A percentile compares a stretch with the other conserved stretches of the same genome.
These are phyloP conservation scores for Pochonia chlamydosporia DNA, from an alignment of 2,329 filamentous ascomycete species.

Conservation along the genomic window DNA sequence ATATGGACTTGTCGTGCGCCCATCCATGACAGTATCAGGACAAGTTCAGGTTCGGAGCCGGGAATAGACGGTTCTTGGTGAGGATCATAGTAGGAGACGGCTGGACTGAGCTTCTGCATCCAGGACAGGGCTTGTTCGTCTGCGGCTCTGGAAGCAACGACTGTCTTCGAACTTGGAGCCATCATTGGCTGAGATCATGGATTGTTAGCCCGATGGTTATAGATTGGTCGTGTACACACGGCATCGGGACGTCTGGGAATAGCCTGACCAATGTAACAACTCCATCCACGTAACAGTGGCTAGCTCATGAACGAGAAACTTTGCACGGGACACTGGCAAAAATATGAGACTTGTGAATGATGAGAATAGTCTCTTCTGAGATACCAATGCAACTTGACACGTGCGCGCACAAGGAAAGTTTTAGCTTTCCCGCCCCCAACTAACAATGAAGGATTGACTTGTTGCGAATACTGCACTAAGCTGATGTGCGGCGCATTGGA, in stretches of 20 bases:
- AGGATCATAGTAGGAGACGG: conserved; percentile 30
- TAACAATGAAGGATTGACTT: not conserved
- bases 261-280: too few relatives aligned
- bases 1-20: conserved; percentile 44
- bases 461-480: too few relatives aligned
- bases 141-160: not conserved
- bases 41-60: conserved; percentile 33
- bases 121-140: conserved; percentile 21
- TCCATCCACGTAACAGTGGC: too few relatives aligned
- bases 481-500: too few relatives aligned
- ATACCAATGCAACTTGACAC: not conserved
- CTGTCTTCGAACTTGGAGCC: conserved; percentile 16
- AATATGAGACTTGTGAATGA: too few relatives aligned
- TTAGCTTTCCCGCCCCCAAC: not conserved
- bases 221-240: too few relatives aligned
- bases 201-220: not conserved
- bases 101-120: conserved; percentile 32
- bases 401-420: not conserved
- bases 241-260: too few relatives aligned
- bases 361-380: too few relatives aligned
- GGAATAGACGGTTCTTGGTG: not conserved
- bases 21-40: conserved; percentile 46
- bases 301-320: too few relatives aligned
- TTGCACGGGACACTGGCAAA: too few relatives aligned
- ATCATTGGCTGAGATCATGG: conserved; percentile 13